These are phyloP conservation scores for Pythium monospermum DNA, from an alignment of 352 stramenopile species.

Conservation along the genomic window DNA sequence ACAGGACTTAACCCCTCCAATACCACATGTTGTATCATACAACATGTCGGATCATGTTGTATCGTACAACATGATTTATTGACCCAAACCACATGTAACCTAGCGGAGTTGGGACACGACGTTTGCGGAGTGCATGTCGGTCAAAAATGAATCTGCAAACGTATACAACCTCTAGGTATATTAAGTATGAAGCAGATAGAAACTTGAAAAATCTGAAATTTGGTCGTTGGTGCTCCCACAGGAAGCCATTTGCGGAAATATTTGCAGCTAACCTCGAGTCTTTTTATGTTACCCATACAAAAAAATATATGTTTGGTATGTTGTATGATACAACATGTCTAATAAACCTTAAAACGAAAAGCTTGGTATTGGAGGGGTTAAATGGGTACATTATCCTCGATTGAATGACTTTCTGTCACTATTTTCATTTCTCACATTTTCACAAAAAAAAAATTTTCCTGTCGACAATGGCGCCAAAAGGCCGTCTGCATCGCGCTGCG, in stretches of 20 bases:
- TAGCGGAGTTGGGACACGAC: background rate
- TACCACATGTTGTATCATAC: conserved; percentile 6
- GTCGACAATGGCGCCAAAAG: background rate
- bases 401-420: background rate
- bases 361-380: too few relatives aligned
- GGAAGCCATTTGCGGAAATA: conserved; percentile 6
- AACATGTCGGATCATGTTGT: conserved; percentile 1
- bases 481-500: background rate
- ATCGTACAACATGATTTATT: conserved; percentile 8
- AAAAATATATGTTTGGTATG: conserved; percentile 5
- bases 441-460: too few relatives aligned
- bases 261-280: conserved; percentile 9
- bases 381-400: background rate
- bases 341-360: too few relatives aligned
- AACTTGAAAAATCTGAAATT: background rate
- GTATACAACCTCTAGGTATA: background rate
- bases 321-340: too few relatives aligned
- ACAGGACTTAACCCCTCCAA: background rate
- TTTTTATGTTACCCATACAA: conserved; percentile 8
- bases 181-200: background rate
- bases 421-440: too few relatives aligned
- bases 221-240: background rate
- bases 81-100: conserved; percentile 7
- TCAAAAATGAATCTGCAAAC: background rate
- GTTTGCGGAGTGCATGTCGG: background rate